Base-by-base conservation (phyloP, 2,329 filamentous ascomycete species). In the Colletotrichum horii region DNA sequence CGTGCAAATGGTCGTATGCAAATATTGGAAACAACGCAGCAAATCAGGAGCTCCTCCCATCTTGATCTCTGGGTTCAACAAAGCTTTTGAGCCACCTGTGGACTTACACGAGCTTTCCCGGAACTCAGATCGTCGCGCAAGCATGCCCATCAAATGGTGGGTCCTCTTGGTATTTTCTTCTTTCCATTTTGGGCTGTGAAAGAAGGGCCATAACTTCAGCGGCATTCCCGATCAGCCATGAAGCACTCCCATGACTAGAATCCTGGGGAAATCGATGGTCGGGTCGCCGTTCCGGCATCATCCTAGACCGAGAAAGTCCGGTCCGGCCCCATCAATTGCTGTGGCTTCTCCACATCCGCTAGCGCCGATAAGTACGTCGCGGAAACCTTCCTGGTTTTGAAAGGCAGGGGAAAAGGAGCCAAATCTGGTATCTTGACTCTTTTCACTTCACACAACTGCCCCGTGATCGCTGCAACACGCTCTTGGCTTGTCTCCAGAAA, bases 291-390 rank as follows among this genome's bases (percentile, higher is more conserved):
- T 12, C 70, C 30, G 70, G 70, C 70, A 68, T 62, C 14, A 72
- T 69, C 70, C 64, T 67, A 26, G 62, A 12, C 67, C 32, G 55
- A 52, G 36, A 52, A 38, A 48, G 56, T 16, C 36, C 28, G 19
- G 36, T 12, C 70, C 62, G 32, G 32, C 24, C 26, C 24, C 5
- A 28, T 58, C 61, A 64, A 34, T 30, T 26, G n/a, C n/a, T n/a
- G n/a, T n/a, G 24, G 30, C 12, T 64, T 71, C 61, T 28, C 61
- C 69, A 67, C 62, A 28, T 52, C n/a, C 32, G 34, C 34, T 67
- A 66, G 69, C 69, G 69, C 48, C 69, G 69, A 71, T 43, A 65
- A 32, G 43, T 66, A 30, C 32, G 38, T 67, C 70, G 70, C 70
- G 65, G 65, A 73, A 70, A 70, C 70, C 65, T 73, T 69, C 65